Evolutionary conservation across 2,329 filamentous ascomycete species (phyloP).

Genomic region (Diaporthe sp.): DNA sequence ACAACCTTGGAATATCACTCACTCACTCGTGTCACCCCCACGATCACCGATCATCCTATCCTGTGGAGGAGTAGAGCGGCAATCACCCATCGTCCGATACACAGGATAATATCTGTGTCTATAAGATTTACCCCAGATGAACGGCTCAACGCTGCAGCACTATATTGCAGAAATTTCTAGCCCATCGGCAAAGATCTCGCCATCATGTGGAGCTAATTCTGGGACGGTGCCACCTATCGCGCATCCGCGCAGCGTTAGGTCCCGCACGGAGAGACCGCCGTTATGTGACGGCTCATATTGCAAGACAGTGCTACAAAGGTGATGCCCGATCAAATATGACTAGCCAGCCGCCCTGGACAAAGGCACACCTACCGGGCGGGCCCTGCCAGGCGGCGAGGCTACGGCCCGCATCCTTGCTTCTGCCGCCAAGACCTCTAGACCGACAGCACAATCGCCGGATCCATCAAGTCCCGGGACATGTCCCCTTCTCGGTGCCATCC

Average conservation of each 20-base stretch:
- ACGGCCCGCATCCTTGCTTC: slow-evolving; percentile 10
- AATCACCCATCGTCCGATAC: slow-evolving; percentile 24
- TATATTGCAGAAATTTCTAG: background rate
- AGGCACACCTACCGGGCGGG: slow-evolving; percentile 1
- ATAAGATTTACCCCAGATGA: background rate
- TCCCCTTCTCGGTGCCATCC: background rate
- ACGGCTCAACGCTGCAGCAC: background rate
- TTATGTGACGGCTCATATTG: background rate
- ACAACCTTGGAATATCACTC: background rate
- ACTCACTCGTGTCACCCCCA: background rate
- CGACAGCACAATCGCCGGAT: slow-evolving; percentile 19
- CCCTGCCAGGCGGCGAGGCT: background rate
- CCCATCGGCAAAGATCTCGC: background rate
- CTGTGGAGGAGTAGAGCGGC: background rate
- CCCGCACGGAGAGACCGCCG: background rate
- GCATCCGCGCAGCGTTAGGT: background rate
- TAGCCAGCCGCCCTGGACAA: slow-evolving; percentile 14
- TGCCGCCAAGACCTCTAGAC: slow-evolving; percentile 18
- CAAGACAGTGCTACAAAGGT: slow-evolving; percentile 1
- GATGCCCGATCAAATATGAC: background rate
- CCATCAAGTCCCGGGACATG: slow-evolving; percentile 17
- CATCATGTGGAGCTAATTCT: background rate
- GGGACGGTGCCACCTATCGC: background rate
- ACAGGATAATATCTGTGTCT: background rate
- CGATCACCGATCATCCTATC: slow-evolving; percentile 28